Base-by-base conservation (phyloP, 192 early-diverging fungal species). In the Mortierella antarctica region DNA sequence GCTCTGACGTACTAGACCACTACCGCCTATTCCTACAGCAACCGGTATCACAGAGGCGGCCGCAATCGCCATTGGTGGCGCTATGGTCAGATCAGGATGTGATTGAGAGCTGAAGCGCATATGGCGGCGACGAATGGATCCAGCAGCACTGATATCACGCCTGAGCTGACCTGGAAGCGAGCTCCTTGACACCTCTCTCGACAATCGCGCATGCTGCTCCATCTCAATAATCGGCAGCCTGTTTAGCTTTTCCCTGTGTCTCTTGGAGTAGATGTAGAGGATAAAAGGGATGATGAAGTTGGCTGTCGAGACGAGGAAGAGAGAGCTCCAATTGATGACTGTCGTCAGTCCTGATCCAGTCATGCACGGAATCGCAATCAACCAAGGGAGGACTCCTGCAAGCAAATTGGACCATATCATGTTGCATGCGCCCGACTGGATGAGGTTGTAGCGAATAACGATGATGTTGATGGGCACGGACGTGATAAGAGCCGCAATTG, bases 381-480 rank as follows among this genome's bases (percentile, higher is more conserved):
- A 18, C 73, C 73, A 75, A 11, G 73, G 73, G 20, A 75, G 21
- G 5, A 11, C 58, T 20, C 65, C 73, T 18, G 73, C 42, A 10
- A 75, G 50, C 12, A 68, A 41, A n/a, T 57, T 68, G 15, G 73
- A 44, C 73, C 73, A 93, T 45, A 65, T 90, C 89, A 40, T 89
- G 67, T 50, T 83, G 74, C 44, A 91, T 70, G 66, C 89, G 82
- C 67, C 90, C 84, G 59, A 91, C 86, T 86, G 86, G 17, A 48
- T 83, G 78, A 47, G 65, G 85, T 86, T 62, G 47, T 63, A 65
- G 66, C 86, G 83, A n/a, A 92, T 79, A 41, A 94, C 88, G 62
- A 94, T 92, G 18, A 91, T 91, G 44, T 86, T 86, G 20, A 93
- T 90, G 0, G 93, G 92, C 65, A 94, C 92, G 9, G 89, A 90